Conservation (phyloP, 805 yeast species). For the Candida nonsorbophila region DNA sequence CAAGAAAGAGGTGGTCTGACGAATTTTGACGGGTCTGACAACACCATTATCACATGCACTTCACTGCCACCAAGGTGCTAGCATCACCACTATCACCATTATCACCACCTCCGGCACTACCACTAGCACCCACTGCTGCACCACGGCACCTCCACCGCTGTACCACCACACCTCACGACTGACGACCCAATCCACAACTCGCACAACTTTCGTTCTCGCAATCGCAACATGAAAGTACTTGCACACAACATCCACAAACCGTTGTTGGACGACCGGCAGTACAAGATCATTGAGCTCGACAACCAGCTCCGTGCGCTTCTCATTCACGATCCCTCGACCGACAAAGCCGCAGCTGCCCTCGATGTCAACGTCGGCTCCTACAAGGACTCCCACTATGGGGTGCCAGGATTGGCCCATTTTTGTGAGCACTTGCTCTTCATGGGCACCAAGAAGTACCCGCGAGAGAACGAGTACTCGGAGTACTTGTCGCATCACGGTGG, state of each 20-base stretch:
- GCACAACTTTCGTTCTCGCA: neutral
- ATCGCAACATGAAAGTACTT: slow-evolving; percentile 10
- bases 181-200: neutral
- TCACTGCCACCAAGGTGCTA: too few relatives aligned
- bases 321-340: slow-evolving; percentile 65
- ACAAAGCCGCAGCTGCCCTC: slow-evolving; percentile 72
- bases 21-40: too few relatives aligned
- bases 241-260: slow-evolving; percentile 42
- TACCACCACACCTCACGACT: too few relatives aligned
- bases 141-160: too few relatives aligned
- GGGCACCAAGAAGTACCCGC: slow-evolving; percentile 75
- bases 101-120: too few relatives aligned
- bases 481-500: slow-evolving; percentile 84
- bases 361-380: slow-evolving; percentile 78
- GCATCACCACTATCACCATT: too few relatives aligned
- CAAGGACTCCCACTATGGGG: slow-evolving; percentile 51
- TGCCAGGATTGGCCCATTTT: slow-evolving; percentile 79
- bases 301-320: slow-evolving; percentile 58
- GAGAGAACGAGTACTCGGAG: slow-evolving; percentile 67
- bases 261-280: slow-evolving; percentile 66
- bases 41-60: too few relatives aligned
- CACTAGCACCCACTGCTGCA: too few relatives aligned
- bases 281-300: slow-evolving; percentile 52
- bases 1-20: too few relatives aligned
- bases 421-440: slow-evolving; percentile 61